Percentiles rank a stretch among this genome's conserved stretches.
Evolutionary conservation across 2,329 filamentous ascomycete species (phyloP).

Genomic region (Cadophora luteo-olivacea): DNA sequence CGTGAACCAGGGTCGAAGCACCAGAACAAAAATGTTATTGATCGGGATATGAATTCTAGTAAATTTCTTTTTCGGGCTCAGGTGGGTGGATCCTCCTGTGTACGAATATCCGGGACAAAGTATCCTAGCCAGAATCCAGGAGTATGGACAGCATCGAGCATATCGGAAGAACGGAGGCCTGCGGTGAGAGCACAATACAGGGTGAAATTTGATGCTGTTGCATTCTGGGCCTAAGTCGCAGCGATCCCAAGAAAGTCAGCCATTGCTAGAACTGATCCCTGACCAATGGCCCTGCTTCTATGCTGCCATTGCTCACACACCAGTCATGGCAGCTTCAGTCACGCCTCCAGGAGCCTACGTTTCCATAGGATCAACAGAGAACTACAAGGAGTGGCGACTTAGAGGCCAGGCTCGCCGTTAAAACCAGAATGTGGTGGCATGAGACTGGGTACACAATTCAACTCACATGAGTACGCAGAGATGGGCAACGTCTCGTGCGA

Average conservation of each 20-base stretch:
- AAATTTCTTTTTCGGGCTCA: neutral
- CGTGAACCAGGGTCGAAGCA: neutral
- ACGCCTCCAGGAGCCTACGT: neutral
- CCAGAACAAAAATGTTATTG: neutral
- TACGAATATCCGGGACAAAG: neutral
- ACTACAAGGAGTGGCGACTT: neutral
- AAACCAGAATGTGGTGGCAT: neutral
- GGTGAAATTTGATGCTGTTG: neutral
- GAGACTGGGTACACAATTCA: neutral
- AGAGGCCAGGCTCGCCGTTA: neutral
- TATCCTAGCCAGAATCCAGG: neutral
- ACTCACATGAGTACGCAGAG: neutral
- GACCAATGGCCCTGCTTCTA: conserved; percentile 1
- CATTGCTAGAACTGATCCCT: neutral
- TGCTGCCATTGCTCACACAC: neutral
- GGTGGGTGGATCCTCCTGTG: neutral
- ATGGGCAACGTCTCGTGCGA: neutral
- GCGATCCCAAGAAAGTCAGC: neutral
- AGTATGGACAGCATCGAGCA: neutral
- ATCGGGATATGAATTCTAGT: neutral
- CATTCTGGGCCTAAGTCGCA: neutral
- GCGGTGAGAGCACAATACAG: conserved; percentile 1
- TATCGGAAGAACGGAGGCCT: neutral
- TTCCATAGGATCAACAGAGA: neutral
- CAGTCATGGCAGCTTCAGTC: neutral